Evolutionary conservation across 345 rosid genomes (phyloP), one percentile per base, ranked within the genome.

Genomic region (Firmiana major): DNA sequence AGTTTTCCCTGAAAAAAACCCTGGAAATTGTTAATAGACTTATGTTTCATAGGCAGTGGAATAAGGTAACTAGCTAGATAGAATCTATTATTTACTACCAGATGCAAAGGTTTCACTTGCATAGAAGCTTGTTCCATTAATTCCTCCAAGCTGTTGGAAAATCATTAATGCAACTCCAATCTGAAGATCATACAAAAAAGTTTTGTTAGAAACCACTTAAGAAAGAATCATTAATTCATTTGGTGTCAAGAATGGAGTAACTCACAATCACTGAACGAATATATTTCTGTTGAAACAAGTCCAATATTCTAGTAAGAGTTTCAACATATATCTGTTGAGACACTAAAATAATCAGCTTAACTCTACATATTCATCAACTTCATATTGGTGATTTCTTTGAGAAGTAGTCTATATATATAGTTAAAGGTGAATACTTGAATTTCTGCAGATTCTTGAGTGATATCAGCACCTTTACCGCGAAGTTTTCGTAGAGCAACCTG

Each of bases 161-260:
- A 88, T 86, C 99, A 95, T 93, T 64, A 95, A 79, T 54, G 92
- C 91, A 60, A 95, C 94, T 48, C 93, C 99, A 66, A 91, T 93
- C 99, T 95, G 74, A 63, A 75, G 42, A 79, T 21, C 74, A 79
- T 40, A 31, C 60, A 48, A 64, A 75, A 58, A 63, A 43, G 9
- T 36, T 24, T 15, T 26, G 43, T 51, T 6, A 48, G 31, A n/a
- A 57, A 79, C 46, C 45, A 63, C 6, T 5, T 36, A 46, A 69
- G 34, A 26, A 31, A 31, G 42, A 73, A 49, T 51, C n/a, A 8
- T 34, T 48, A 7, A 46, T 22, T 21, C 51, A 36, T 63, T 19
- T 2, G 28, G 74, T 9, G 40, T 4, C 31, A 36, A 36, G 34
- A 16, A 24, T 24, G 7, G 55, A 76, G 51, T 42, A 74, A 84